Evolutionary conservation across 768 basidiomycete species (phyloP).

Genomic region (Lactarius quietus): DNA sequence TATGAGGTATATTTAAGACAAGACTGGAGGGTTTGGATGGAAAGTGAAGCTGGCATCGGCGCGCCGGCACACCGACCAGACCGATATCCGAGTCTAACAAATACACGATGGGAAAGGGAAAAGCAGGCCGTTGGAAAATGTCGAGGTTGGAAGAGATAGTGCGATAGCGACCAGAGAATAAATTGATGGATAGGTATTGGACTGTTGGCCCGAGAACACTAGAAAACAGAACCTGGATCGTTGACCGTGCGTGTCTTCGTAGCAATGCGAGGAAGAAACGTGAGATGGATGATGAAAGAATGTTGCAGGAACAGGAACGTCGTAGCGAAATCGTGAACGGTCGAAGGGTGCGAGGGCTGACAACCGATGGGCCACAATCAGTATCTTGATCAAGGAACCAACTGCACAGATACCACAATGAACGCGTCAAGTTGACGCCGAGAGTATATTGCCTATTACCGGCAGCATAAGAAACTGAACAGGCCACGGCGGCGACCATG

Average conservation of each 20-base stretch:
- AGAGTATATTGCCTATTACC: slow-evolving; percentile 39
- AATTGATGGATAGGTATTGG: slow-evolving; percentile 7
- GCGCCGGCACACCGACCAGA: slow-evolving; percentile 10
- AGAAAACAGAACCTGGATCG: slow-evolving; percentile 7
- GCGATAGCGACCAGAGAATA: slow-evolving; percentile 9
- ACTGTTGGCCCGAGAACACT: slow-evolving; percentile 13
- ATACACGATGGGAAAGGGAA: slow-evolving; percentile 12
- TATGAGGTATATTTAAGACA: slow-evolving; percentile 23
- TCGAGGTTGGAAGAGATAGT: background rate
- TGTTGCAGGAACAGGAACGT: slow-evolving; percentile 10
- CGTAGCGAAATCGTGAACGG: slow-evolving; percentile 12
- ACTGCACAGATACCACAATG: slow-evolving; percentile 1
- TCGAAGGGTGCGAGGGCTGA: slow-evolving; percentile 17
- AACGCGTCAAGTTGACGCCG: slow-evolving; percentile 1
- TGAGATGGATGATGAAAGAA: slow-evolving; percentile 1
- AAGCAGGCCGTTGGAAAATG: background rate
- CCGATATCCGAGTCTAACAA: background rate
- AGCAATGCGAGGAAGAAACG: slow-evolving; percentile 10
- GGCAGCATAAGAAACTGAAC: slow-evolving; percentile 66
- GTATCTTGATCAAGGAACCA: background rate
- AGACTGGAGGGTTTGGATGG: background rate
- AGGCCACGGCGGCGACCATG: slow-evolving; percentile 58
- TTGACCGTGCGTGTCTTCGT: slow-evolving; percentile 11
- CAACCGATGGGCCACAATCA: background rate
- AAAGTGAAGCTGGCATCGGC: background rate